These are phyloP conservation scores for Blastocystis sp. DNA, from an alignment of 352 stramenopile genomes.

Conservation along the genomic window DNA sequence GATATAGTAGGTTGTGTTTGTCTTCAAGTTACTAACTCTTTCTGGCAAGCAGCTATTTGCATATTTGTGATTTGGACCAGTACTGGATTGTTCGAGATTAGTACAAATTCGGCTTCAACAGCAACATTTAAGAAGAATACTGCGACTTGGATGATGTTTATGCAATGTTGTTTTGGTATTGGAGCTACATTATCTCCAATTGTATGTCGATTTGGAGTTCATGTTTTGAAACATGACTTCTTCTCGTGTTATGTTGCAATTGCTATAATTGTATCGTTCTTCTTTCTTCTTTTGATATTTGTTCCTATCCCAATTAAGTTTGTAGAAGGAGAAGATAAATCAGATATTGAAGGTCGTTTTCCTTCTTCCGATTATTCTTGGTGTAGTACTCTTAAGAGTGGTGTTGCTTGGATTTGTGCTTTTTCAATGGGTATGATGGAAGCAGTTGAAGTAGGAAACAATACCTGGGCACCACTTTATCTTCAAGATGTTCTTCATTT, in stretches of 20 bases:
- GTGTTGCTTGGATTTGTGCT: not conserved
- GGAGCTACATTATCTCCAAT: not conserved
- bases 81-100: not conserved
- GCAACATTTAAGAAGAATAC: slow-evolving; percentile 5
- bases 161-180: not conserved
- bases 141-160: not conserved
- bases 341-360: not conserved
- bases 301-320: not conserved
- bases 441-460: not conserved
- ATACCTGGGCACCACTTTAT: slow-evolving; percentile 2
- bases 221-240: not conserved
- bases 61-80: not conserved
- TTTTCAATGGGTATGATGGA: not conserved
- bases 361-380: not conserved
- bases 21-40: not conserved
- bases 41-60: not conserved
- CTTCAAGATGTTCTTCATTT: slow-evolving; percentile 1
- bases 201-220: not conserved
- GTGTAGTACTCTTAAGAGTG: not conserved
- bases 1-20: not conserved
- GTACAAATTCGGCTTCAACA: not conserved
- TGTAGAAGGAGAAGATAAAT: not conserved
- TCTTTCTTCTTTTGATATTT: not conserved
- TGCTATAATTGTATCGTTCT: not conserved
- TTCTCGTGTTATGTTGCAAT: not conserved